phyloP scores from a whole-genome alignment of 345 rosid species.

The Cardamine occulta region DNA sequence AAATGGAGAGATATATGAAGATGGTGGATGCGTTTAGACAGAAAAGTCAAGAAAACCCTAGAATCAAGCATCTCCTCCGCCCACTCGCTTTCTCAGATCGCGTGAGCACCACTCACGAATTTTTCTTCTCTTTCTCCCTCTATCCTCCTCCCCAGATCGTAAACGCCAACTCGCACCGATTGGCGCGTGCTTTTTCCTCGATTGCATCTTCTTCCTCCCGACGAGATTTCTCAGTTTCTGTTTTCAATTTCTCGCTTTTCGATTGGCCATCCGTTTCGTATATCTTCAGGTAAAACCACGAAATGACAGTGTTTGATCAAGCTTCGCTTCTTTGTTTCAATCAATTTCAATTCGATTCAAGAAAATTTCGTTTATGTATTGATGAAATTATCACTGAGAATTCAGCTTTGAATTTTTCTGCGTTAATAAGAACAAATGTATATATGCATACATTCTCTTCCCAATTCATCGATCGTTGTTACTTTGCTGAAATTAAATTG shows the following conservation, averaged over 20 bases:
- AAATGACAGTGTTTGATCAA: constrained; percentile 12
- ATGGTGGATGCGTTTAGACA: constrained; percentile 24
- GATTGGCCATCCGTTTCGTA: neutral
- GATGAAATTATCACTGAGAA: neutral
- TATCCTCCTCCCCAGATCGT: constrained; percentile 34
- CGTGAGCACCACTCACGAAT: constrained; percentile 40
- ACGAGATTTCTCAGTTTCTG: constrained; percentile 4
- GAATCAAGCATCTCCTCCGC: constrained; percentile 31
- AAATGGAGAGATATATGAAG: neutral
- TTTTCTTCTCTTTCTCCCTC: constrained; percentile 21
- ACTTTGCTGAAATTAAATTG: neutral
- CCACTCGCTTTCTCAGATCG: constrained; percentile 46
- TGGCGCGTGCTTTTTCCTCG: constrained; percentile 43
- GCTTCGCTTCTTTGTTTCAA: neutral
- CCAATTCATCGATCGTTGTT: neutral
- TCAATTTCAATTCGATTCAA: constrained; percentile 2
- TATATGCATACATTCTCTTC: neutral
- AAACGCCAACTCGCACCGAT: constrained; percentile 45
- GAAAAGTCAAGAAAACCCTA: constrained; percentile 31
- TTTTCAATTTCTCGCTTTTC: neutral
- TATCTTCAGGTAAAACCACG: constrained; percentile 17
- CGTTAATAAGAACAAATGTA: neutral
- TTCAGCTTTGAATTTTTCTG: neutral
- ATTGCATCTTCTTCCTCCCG: constrained; percentile 3
- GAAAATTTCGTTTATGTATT: neutral